Conservation (phyloP, 2,329 filamentous ascomycete genomes). For the Purpureocillium takamizusanense region DNA sequence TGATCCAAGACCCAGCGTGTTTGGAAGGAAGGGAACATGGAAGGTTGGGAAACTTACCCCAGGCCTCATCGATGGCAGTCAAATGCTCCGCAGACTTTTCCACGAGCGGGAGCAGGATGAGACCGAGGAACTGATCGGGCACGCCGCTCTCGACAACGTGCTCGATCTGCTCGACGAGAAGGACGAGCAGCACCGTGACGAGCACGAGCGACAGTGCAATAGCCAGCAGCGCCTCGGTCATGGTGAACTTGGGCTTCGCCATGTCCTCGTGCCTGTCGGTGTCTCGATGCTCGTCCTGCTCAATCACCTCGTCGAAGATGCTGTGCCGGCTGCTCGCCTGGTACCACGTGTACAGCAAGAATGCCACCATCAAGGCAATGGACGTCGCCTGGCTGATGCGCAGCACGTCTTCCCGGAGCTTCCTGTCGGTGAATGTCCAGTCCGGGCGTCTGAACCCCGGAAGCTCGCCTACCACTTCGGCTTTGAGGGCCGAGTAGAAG, state of each 20-base stretch:
- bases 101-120: constrained; percentile 59
- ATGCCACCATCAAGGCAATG: neutral
- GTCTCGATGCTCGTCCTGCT: constrained; percentile 30
- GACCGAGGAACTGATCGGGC: constrained; percentile 28
- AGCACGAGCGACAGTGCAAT: constrained; percentile 45
- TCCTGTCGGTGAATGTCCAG: constrained; percentile 18
- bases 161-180: constrained; percentile 57
- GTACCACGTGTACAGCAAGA: constrained; percentile 15
- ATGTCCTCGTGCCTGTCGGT: constrained; percentile 48
- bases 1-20: too few relatives aligned
- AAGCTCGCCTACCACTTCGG: neutral
- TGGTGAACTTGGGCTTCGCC: constrained; percentile 53
- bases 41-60: constrained; percentile 21
- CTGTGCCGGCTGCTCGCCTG: constrained; percentile 57
- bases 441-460: neutral
- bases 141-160: constrained; percentile 28
- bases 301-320: constrained; percentile 50
- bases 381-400: neutral
- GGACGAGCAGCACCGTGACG: constrained; percentile 57
- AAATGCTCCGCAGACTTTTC: constrained; percentile 65
- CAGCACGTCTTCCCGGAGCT: constrained; percentile 20
- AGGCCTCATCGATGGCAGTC: constrained; percentile 62
- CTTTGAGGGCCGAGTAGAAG: constrained; percentile 25
- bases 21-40: too few relatives aligned
- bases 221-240: constrained; percentile 54